Conservation (phyloP, 2,329 filamentous ascomycete genomes). For the Pseudopithomyces maydicus region DNA sequence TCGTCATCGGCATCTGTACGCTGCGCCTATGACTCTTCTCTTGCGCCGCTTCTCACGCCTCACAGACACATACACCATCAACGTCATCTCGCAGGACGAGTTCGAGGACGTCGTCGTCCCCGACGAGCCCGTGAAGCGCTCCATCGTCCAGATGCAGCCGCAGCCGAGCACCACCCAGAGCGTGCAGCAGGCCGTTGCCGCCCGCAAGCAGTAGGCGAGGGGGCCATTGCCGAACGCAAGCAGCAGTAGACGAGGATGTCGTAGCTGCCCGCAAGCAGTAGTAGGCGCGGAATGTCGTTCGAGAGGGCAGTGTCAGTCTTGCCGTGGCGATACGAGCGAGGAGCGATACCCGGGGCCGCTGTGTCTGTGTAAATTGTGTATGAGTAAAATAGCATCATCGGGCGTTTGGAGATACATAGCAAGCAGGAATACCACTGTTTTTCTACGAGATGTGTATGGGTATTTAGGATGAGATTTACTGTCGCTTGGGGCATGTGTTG, state of each 20-base stretch:
- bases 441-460: too few species aligned
- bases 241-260: too few species aligned
- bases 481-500: too few species aligned
- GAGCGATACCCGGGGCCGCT: not conserved
- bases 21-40: too few species aligned
- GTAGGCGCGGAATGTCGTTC: too few species aligned
- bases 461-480: too few species aligned
- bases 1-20: slow-evolving; percentile 86
- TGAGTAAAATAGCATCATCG: not conserved
- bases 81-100: slow-evolving; percentile 90
- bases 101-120: slow-evolving; percentile 96
- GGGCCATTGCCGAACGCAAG: too few species aligned
- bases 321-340: not conserved
- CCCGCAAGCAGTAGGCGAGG: slow-evolving; percentile 25
- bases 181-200: slow-evolving; percentile 37
- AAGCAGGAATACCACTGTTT: slow-evolving; percentile 2
- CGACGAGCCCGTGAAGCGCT: slow-evolving; percentile 65
- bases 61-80: slow-evolving; percentile 73
- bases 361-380: slow-evolving; percentile 3
- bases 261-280: too few species aligned
- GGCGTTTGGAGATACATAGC: not conserved
- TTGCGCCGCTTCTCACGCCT: slow-evolving; percentile 14
- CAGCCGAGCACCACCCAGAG: slow-evolving; percentile 33
- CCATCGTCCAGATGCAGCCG: slow-evolving; percentile 21
- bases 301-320: too few species aligned